Evolutionary conservation across 768 basidiomycete species (phyloP).

Genomic region (Pulveroboletus frians): DNA sequence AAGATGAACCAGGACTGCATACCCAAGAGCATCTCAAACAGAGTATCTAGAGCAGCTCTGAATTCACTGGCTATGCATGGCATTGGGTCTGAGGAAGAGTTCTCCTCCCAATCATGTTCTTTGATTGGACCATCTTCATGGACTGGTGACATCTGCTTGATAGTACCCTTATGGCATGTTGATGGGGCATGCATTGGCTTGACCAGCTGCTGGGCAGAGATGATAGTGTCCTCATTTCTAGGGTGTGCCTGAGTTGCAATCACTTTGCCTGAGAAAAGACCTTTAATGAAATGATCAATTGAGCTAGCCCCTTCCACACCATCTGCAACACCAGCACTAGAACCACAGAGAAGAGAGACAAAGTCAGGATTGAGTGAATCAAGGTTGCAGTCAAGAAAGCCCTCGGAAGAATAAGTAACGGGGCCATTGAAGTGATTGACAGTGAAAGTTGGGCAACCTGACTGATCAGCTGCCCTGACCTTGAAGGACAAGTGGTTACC

Average conservation of each 20-base stretch:
- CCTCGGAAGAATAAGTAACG: constrained; percentile 87
- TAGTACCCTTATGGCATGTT: constrained; percentile 71
- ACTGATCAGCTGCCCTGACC: constrained; percentile 64
- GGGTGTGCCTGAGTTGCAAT: constrained; percentile 93
- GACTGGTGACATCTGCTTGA: constrained; percentile 48
- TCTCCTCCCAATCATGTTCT: constrained; percentile 48
- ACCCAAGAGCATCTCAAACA: constrained; percentile 85
- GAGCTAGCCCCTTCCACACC: constrained; percentile 70
- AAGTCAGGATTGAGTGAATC: constrained; percentile 92
- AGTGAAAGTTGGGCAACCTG: constrained; percentile 82
- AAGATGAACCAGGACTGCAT: constrained; percentile 89
- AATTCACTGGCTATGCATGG: constrained; percentile 90
- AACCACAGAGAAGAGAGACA: constrained; percentile 79
- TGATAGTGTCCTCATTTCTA: constrained; percentile 90
- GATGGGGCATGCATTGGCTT: constrained; percentile 94
- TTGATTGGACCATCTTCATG: constrained; percentile 23
- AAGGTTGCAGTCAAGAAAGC: constrained; percentile 83
- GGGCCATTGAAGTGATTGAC: constrained; percentile 89
- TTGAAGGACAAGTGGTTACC: constrained; percentile 92
- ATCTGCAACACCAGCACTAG: constrained; percentile 30
- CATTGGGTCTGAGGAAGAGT: constrained; percentile 28
- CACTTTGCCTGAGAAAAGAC: constrained; percentile 80
- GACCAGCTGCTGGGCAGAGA: constrained; percentile 87
- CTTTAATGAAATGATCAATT: constrained; percentile 86
- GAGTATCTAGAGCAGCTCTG: constrained; percentile 73